Conservation (phyloP, 2,329 filamentous ascomycete genomes). For the Coniochaeta pulveracea region DNA sequence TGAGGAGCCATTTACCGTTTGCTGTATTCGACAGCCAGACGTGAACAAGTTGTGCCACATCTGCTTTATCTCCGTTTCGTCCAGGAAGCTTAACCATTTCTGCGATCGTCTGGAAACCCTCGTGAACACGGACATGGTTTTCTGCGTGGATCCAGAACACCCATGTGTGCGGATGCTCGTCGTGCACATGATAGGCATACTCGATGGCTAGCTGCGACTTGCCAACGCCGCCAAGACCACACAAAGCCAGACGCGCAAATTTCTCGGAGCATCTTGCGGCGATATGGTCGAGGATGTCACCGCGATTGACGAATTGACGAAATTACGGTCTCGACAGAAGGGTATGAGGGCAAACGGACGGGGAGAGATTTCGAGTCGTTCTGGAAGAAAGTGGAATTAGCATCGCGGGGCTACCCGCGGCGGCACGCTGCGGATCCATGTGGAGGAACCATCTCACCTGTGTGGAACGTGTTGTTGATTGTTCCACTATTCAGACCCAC, state of each 20-base stretch:
- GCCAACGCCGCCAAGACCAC: conserved; percentile 22
- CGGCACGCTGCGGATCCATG: no score
- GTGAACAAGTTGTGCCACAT: conserved; percentile 16
- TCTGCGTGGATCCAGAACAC: conserved; percentile 23
- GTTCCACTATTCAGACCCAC: no score
- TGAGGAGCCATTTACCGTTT: conserved; percentile 20
- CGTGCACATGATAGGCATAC: conserved; percentile 8
- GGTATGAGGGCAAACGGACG: conserved; percentile 14
- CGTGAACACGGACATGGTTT: conserved; percentile 17
- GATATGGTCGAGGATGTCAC: conserved; percentile 15
- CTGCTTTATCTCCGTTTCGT: conserved; percentile 11
- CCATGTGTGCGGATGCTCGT: conserved; percentile 8
- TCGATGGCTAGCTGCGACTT: conserved; percentile 8
- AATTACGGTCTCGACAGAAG: conserved; percentile 19
- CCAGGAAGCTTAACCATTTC: conserved; percentile 15
- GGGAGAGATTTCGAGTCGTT: conserved; percentile 11
- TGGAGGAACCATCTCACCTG: no score
- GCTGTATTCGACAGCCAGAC: conserved; percentile 18
- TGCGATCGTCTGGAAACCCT: conserved; percentile 21
- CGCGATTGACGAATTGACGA: conserved; percentile 17
- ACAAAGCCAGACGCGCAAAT: conserved; percentile 15
- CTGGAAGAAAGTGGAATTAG: conserved; percentile 7
- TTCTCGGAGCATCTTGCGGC: conserved; percentile 10
- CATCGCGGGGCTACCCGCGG: neutral
- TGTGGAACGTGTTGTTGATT: no score